Evolutionary conservation across 1,139 yeast species (phyloP).

Genomic region (Hemisphaericaspora xylofermentans): DNA sequence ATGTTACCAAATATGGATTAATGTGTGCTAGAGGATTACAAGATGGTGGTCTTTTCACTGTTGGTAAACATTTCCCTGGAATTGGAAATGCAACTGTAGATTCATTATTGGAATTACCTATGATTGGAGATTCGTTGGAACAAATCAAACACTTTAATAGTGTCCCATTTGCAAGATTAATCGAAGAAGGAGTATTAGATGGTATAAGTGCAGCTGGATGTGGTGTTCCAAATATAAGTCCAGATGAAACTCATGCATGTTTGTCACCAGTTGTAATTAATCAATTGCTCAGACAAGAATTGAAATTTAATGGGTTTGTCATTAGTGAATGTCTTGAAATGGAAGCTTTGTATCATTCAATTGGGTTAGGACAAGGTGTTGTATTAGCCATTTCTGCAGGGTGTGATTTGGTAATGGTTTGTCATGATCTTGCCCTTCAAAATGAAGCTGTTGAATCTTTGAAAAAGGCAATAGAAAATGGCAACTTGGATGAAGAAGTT

Average conservation of each 20-base stretch:
- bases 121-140: slow-evolving; percentile 56
- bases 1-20: slow-evolving; percentile 54
- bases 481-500: slow-evolving; percentile 50
- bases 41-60: slow-evolving; percentile 55
- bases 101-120: slow-evolving; percentile 56
- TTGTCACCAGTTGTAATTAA: slow-evolving; percentile 57
- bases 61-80: slow-evolving; percentile 70
- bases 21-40: slow-evolving; percentile 56
- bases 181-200: slow-evolving; percentile 50
- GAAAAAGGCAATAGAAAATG: slow-evolving; percentile 52
- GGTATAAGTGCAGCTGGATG: slow-evolving; percentile 67
- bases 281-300: slow-evolving; percentile 50
- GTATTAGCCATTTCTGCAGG: slow-evolving; percentile 63
- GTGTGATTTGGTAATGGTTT: slow-evolving; percentile 64
- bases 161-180: slow-evolving; percentile 53
- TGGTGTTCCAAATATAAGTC: slow-evolving; percentile 63
- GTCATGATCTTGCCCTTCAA: slow-evolving; percentile 57
- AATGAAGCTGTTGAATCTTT: slow-evolving; percentile 59
- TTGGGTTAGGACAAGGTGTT: slow-evolving; percentile 68
- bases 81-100: slow-evolving; percentile 64
- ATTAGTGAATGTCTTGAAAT: slow-evolving; percentile 64
- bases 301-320: slow-evolving; percentile 60
- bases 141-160: slow-evolving; percentile 53
- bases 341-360: slow-evolving; percentile 62
- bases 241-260: slow-evolving; percentile 65